Percentiles rank a stretch among this genome's conserved stretches.
These are phyloP conservation scores for Fusarium drepaniforme DNA, from an alignment of 2,329 filamentous ascomycete species.

Conservation along the genomic window DNA sequence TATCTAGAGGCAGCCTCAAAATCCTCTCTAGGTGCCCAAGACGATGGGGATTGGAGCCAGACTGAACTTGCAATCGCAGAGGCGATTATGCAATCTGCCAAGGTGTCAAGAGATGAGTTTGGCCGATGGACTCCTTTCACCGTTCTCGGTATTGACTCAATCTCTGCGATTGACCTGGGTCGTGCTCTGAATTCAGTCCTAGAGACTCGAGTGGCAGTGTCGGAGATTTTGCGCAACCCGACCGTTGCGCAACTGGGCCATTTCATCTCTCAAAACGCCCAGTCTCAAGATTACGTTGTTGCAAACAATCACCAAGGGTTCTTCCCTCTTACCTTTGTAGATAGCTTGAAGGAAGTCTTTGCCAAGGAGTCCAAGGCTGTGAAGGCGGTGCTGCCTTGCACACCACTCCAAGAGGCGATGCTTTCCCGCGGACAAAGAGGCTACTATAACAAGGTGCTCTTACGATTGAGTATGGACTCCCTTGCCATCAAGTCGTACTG, in stretches of 20 bases:
- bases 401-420: constrained; percentile 91
- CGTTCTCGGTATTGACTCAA: constrained; percentile 84
- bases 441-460: constrained; percentile 80
- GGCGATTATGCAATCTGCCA: constrained; percentile 64
- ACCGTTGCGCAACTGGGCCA: constrained; percentile 72
- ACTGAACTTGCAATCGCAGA: constrained; percentile 68
- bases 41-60: constrained; percentile 61
- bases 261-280: constrained; percentile 18
- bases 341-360: constrained; percentile 49
- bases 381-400: constrained; percentile 79
- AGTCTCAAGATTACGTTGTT: neutral
- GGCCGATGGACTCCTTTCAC: constrained; percentile 78
- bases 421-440: constrained; percentile 66
- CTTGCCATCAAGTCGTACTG: constrained; percentile 69
- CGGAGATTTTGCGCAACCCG: constrained; percentile 75
- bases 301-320: constrained; percentile 9
- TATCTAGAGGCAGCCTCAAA: constrained; percentile 55
- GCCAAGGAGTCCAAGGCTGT: constrained; percentile 51
- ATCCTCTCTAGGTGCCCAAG: constrained; percentile 43
- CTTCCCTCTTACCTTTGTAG: constrained; percentile 45
- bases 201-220: constrained; percentile 70
- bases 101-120: constrained; percentile 60
- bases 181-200: constrained; percentile 63
- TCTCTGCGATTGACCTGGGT: constrained; percentile 81
- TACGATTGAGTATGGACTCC: constrained; percentile 68